Percentiles rank a stretch among this genome's conserved stretches.
Conservation (phyloP, 352 stramenopile species). For the Globisporangium carolinianum region DNA sequence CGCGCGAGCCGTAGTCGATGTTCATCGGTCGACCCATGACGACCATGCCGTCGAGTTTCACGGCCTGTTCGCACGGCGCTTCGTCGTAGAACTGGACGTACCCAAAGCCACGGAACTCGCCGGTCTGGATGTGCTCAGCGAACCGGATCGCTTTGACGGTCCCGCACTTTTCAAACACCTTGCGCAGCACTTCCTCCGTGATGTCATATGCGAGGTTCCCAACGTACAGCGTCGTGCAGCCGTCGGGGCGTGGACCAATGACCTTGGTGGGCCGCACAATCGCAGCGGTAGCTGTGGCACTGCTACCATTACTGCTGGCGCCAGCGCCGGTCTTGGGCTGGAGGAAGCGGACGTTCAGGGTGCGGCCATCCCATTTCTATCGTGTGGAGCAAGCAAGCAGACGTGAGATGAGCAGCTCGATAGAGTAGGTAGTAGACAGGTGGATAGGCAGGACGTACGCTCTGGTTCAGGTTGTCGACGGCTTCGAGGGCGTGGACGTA, state of each 20-base stretch:
- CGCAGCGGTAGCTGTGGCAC: no score
- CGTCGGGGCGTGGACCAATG: slow-evolving; percentile 59
- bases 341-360: slow-evolving; percentile 80
- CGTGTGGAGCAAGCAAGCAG: not conserved
- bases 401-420: not conserved
- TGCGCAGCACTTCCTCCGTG: slow-evolving; percentile 82
- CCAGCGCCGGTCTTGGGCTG: slow-evolving; percentile 44
- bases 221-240: slow-evolving; percentile 92
- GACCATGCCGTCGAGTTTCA: slow-evolving; percentile 72
- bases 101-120: slow-evolving; percentile 81
- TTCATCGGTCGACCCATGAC: slow-evolving; percentile 83
- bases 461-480: slow-evolving; percentile 69
- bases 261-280: slow-evolving; percentile 29
- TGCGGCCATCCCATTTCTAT: slow-evolving; percentile 78
- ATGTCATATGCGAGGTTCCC: slow-evolving; percentile 95
- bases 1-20: slow-evolving; percentile 67
- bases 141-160: slow-evolving; percentile 78
- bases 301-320: slow-evolving; percentile 2
- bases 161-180: slow-evolving; percentile 74
- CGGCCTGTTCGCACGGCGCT: slow-evolving; percentile 77
- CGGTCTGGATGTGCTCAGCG: slow-evolving; percentile 79
- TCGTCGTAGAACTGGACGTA: slow-evolving; percentile 93
- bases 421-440: not conserved
- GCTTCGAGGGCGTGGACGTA: slow-evolving; percentile 77
- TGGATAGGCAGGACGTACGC: slow-evolving; percentile 12